Conservation (phyloP, 208 protist genomes). For the Zelonia costaricensis region DNA sequence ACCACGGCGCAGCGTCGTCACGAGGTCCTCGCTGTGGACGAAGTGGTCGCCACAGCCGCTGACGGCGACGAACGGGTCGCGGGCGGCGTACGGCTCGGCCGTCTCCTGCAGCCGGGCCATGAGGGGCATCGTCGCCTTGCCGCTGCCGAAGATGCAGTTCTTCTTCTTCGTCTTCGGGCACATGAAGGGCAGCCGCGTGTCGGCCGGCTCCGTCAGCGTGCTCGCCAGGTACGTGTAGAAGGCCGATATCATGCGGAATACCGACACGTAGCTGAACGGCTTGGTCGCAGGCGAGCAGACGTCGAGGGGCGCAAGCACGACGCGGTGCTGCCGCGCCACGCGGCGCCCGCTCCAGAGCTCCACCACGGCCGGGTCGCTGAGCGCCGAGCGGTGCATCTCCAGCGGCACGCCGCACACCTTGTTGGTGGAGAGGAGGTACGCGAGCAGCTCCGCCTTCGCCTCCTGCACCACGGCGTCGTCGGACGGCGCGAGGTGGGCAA, state of each 20-base stretch:
- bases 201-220: constrained; percentile 36
- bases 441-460: constrained; percentile 65
- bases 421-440: constrained; percentile 79
- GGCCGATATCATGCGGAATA: constrained; percentile 72
- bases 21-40: constrained; percentile 74
- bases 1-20: constrained; percentile 76
- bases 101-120: constrained; percentile 48
- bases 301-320: constrained; percentile 71
- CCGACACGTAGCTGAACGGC: constrained; percentile 56
- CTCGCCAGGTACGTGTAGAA: constrained; percentile 75
- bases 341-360: constrained; percentile 46
- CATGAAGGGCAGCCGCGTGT: constrained; percentile 77
- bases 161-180: constrained; percentile 48
- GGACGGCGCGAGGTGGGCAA: constrained; percentile 25
- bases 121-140: constrained; percentile 50
- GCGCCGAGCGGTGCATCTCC: constrained; percentile 84
- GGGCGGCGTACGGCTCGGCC: constrained; percentile 63
- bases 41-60: constrained; percentile 87
- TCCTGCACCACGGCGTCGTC: constrained; percentile 54
- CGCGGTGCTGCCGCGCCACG: constrained; percentile 68
- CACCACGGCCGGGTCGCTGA: constrained; percentile 75
- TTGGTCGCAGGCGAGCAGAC: constrained; percentile 31
- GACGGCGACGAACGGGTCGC: constrained; percentile 84
- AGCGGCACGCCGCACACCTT: constrained; percentile 75
- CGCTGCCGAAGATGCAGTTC: constrained; percentile 54